Conservation (phyloP, 2,329 filamentous ascomycete species). For the Stagonosporopsis tanaceti region DNA sequence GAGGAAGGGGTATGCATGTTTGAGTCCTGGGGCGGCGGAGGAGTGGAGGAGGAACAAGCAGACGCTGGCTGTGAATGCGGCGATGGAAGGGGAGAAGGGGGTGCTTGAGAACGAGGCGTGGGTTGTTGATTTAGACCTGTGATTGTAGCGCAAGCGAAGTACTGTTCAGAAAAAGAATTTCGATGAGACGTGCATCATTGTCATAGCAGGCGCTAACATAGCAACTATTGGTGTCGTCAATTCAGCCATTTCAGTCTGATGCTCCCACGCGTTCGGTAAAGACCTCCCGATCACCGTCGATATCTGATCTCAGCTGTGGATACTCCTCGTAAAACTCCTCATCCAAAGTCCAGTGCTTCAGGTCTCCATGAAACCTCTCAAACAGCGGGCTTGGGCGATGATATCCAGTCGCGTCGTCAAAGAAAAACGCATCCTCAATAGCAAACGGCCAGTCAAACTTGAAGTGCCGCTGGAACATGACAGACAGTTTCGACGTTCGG, state of each 20-base stretch:
- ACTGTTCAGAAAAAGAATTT: too few species aligned
- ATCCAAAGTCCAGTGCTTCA: slow-evolving; percentile 37
- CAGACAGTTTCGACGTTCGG: slow-evolving; percentile 30
- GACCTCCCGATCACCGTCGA: slow-evolving; percentile 38
- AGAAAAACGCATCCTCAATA: slow-evolving; percentile 44
- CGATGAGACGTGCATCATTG: too few species aligned
- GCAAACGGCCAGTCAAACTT: slow-evolving; percentile 46
- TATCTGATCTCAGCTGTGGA: slow-evolving; percentile 42
- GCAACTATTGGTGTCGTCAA: not conserved
- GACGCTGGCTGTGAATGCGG: not conserved
- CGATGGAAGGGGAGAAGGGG: not conserved
- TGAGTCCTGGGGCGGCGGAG: not conserved
- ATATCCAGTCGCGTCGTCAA: slow-evolving; percentile 22
- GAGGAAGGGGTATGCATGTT: not conserved
- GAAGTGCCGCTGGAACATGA: slow-evolving; percentile 36
- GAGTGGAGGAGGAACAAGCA: not conserved
- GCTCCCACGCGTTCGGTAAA: slow-evolving; percentile 12
- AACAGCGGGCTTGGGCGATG: slow-evolving; percentile 40
- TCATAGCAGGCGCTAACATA: not conserved
- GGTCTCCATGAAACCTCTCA: slow-evolving; percentile 41
- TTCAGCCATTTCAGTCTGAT: not conserved
- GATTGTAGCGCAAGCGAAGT: not conserved
- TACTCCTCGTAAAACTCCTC: slow-evolving; percentile 38
- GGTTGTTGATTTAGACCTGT: not conserved
- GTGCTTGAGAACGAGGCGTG: not conserved